Base-by-base conservation (phyloP, 1,284 basidiomycete species). In the Leccinum subfulvum region DNA sequence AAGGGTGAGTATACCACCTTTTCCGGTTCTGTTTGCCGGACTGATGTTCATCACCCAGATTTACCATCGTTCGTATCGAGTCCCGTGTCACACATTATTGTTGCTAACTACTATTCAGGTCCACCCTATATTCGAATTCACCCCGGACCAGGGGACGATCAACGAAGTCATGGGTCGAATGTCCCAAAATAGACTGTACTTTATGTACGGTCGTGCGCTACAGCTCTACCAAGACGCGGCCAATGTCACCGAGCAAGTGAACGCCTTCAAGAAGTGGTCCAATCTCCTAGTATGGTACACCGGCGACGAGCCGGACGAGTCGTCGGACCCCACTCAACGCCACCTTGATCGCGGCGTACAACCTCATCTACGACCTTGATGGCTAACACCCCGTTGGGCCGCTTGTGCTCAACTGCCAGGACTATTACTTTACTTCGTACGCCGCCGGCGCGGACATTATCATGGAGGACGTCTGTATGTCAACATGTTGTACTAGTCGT, bases 281-380 rank as follows among this genome's bases (percentile, higher is more conserved):
- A 90, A 90, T 65, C 80, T 92, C 21, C 77, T 92, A 10, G 73
- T 89, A 0, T 92, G 89, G 88, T 92, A 91, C 73, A 91, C 88
- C 11, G 88, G 79, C 1, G 89, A 91, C 66, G 89, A 91, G 70
- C 89, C 89, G 1, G 90, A 92, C 69, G 90, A 90, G 18, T 81
- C 82, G 3, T 81, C 80, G 28, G 89, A 91, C 65, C 86, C 80
- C 89, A 6, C 76, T 86, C 30, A 82, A 86, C 66, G 88, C 87
- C 0, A 87, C 90, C 0, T 69, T 76, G 2, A 73, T 68, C 35
- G 74, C 8, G 28, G 28, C 89, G 0, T 86, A 87, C 65, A 82
- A 87, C 66, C 78, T 87, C 49, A 90, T 92, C 66, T 83, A 84
- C 63, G 81, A 81, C 4, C 76, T 91, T 26, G 90, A 92, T 49